phyloP scores from a whole-genome alignment of 2,329 filamentous ascomycete genomes.

The Aureobasidium sp. region DNA sequence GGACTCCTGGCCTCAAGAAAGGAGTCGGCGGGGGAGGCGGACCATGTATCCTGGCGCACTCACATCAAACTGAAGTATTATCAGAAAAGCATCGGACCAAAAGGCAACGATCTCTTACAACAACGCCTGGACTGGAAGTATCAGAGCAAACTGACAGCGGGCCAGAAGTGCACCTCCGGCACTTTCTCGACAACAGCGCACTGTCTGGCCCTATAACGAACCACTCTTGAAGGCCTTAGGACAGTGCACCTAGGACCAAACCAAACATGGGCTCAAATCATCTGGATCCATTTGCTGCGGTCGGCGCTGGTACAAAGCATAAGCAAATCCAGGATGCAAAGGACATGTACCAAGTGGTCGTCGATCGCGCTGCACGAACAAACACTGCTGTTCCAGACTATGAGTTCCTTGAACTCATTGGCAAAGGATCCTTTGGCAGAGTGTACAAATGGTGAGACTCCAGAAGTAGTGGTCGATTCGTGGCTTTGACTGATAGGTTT shows the following conservation, averaged over 20 bases:
- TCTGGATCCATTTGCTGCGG: slow-evolving; percentile 17
- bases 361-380: slow-evolving; percentile 51
- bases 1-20: not conserved
- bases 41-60: slow-evolving; percentile 1
- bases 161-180: not conserved
- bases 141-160: not conserved
- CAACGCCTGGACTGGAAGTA: not conserved
- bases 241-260: not conserved
- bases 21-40: not conserved
- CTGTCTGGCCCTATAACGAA: not conserved
- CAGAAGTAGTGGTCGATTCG: not conserved
- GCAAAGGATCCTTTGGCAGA: slow-evolving; percentile 65
- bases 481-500: slow-evolving; percentile 12
- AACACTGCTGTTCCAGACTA: slow-evolving; percentile 57
- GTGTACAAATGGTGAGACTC: slow-evolving; percentile 54
- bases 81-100: not conserved
- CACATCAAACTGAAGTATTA: not conserved
- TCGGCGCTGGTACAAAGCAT: slow-evolving; percentile 18
- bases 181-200: slow-evolving; percentile 3
- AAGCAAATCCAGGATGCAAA: slow-evolving; percentile 61
- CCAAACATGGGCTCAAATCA: slow-evolving; percentile 21
- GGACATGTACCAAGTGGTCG: slow-evolving; percentile 57
- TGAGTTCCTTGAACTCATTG: slow-evolving; percentile 62
- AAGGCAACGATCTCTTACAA: not conserved
- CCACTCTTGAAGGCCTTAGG: not conserved